Conservation (phyloP, 2,329 filamentous ascomycete species). For the Trematosphaeria pertusa region DNA sequence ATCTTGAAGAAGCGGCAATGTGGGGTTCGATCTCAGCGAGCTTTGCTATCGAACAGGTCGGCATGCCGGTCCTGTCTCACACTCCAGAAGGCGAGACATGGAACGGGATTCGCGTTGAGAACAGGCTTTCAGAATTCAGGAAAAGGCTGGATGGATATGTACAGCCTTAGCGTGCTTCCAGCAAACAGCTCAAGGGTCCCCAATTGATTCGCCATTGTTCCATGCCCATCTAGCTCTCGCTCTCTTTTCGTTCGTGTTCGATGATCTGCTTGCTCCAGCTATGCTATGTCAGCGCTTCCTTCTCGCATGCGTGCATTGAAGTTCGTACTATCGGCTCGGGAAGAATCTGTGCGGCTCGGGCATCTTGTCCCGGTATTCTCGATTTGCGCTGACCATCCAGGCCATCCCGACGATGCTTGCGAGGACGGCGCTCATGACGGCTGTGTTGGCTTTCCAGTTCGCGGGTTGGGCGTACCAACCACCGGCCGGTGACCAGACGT, state of each 20-base stretch:
- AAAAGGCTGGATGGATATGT: conserved; percentile 47
- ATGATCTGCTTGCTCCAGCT: conserved; percentile 77
- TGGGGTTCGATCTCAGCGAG: conserved; percentile 86
- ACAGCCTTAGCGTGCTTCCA: conserved; percentile 42
- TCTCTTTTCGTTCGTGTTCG: conserved; percentile 67
- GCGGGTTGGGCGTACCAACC: conserved; percentile 95
- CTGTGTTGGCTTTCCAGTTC: conserved; percentile 95
- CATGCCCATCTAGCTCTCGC: conserved; percentile 21
- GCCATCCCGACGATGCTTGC: conserved; percentile 71
- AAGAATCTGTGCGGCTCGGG: conserved; percentile 80
- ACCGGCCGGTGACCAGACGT: conserved; percentile 98
- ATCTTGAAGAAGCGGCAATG: conserved; percentile 72
- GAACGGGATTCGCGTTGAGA: conserved; percentile 55
- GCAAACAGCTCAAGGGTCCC: conserved; percentile 22
- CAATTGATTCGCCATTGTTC: conserved; percentile 11
- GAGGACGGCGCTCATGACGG: conserved; percentile 73
- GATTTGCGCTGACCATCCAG: conserved; percentile 76
- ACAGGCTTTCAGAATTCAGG: conserved; percentile 53
- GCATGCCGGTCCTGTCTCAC: conserved; percentile 68
- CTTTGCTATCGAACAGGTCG: conserved; percentile 94
- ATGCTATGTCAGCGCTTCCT: conserved; percentile 35
- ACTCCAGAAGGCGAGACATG: conserved; percentile 50
- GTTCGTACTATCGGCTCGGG: conserved; percentile 80
- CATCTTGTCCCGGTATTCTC: conserved; percentile 76
- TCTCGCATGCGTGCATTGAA: conserved; percentile 8